phyloP scores from a whole-genome alignment of 2,329 filamentous ascomycete genomes.

The Neospermospora avenae region DNA sequence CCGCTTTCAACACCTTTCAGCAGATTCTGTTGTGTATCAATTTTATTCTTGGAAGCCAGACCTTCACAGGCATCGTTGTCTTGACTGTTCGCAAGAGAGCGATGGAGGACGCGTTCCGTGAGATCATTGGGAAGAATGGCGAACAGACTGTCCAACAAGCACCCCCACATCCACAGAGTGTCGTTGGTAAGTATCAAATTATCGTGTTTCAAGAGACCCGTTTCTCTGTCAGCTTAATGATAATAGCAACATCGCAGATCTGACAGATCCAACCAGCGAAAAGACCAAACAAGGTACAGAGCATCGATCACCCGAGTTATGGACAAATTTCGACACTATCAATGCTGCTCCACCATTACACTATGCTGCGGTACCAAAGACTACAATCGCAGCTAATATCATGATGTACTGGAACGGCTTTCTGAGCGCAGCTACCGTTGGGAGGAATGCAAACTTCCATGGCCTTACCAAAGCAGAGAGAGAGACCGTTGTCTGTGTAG shows the following conservation, averaged over 20 bases:
- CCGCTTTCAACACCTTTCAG: slow-evolving; percentile 62
- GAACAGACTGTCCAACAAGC: background rate
- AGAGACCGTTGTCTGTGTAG: slow-evolving; percentile 54
- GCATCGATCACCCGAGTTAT: too few species aligned
- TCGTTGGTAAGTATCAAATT: background rate
- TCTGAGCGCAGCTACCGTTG: background rate
- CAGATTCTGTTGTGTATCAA: slow-evolving; percentile 62
- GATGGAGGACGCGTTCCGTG: slow-evolving; percentile 48
- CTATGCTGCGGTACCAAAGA: background rate
- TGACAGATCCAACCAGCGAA: background rate
- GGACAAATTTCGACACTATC: background rate
- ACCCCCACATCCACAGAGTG: background rate
- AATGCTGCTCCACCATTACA: background rate
- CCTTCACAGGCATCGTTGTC: slow-evolving; percentile 63
- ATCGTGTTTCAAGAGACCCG: too few species aligned
- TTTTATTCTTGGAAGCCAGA: slow-evolving; percentile 61
- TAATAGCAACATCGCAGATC: background rate
- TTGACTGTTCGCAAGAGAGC: slow-evolving; percentile 56
- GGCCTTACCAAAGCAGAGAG: slow-evolving; percentile 49
- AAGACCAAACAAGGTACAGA: background rate
- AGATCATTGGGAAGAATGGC: background rate
- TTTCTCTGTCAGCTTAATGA: too few species aligned
- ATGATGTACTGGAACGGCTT: background rate
- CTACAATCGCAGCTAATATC: background rate
- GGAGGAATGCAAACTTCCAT: slow-evolving; percentile 39